A percentile compares a stretch with the other conserved stretches of the same genome.
Conservation (phyloP, 148 eudicot genomes). For the Linanthus parryae region DNA sequence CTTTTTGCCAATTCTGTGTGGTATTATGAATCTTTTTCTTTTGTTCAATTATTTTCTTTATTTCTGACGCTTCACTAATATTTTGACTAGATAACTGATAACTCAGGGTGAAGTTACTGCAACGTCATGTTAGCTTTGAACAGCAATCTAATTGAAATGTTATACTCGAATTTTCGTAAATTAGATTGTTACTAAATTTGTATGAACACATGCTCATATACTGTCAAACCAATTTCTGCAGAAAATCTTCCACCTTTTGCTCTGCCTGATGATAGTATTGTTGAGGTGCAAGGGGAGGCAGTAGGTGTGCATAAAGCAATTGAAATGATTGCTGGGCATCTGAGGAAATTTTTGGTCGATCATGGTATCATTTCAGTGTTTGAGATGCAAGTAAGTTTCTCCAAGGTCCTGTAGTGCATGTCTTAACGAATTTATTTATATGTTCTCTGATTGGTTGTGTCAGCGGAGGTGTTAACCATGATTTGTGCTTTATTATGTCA, state of each 20-base stretch:
- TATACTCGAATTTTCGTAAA: not conserved
- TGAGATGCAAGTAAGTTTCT: slow-evolving; percentile 42
- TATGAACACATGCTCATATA: not conserved
- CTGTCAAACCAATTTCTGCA: slow-evolving; percentile 18
- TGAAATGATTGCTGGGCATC: slow-evolving; percentile 45
- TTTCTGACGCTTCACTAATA: not conserved
- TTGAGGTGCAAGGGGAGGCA: slow-evolving; percentile 46
- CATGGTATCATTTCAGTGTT: slow-evolving; percentile 37
- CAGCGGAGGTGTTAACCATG: no score
- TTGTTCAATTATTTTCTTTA: not conserved
- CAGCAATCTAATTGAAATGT: no score
- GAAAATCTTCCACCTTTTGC: slow-evolving; percentile 48
- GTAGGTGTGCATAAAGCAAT: slow-evolving; percentile 37
- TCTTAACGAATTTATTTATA: no score
- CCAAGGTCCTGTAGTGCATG: no score
- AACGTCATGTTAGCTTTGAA: not conserved
- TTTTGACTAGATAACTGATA: not conserved
- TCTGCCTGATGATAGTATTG: slow-evolving; percentile 39
- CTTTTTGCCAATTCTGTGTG: no score
- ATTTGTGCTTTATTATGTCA: no score
- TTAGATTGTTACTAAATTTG: not conserved
- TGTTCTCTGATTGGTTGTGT: no score
- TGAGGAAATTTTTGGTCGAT: slow-evolving; percentile 50
- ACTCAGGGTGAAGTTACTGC: not conserved
- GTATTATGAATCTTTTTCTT: no score